Percentiles rank a stretch among this genome's conserved stretches.
These are phyloP conservation scores for Plasmodium sp. DNA, from an alignment of 169 alveolate species.

Conservation along the genomic window DNA sequence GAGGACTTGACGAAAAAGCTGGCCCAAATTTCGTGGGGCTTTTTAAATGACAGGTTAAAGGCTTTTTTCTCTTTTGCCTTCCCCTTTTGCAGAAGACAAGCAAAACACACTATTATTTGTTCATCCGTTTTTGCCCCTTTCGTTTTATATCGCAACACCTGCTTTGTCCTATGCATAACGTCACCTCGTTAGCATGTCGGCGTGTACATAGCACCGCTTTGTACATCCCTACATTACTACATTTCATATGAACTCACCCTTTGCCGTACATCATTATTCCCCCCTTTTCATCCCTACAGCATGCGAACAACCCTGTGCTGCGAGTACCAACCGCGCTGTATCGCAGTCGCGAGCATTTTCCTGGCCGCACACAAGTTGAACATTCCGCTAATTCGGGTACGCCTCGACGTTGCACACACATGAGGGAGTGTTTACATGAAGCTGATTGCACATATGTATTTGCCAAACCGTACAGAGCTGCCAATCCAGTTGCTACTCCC, in stretches of 20 bases:
- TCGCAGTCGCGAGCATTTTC: slow-evolving; percentile 83
- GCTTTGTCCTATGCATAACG: background rate
- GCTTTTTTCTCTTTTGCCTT: background rate
- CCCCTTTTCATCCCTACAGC: slow-evolving; percentile 47
- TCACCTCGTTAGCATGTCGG: background rate
- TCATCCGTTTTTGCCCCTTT: background rate
- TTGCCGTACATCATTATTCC: background rate
- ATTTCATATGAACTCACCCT: background rate
- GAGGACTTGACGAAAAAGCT: slow-evolving; percentile 77
- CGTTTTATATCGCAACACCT: background rate
- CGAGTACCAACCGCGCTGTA: slow-evolving; percentile 83
- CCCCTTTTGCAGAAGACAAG: background rate
- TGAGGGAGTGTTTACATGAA: background rate
- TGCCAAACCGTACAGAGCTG: background rate
- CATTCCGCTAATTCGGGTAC: slow-evolving; percentile 79
- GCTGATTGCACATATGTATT: background rate
- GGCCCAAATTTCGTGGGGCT: slow-evolving; percentile 94
- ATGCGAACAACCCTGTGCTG: slow-evolving; percentile 85
- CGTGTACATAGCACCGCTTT: background rate
- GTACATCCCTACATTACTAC: background rate
- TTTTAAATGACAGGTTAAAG: slow-evolving; percentile 90
- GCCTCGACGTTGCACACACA: background rate
- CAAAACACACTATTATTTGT: background rate
- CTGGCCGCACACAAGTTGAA: slow-evolving; percentile 81
- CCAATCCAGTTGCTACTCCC: background rate